Conservation (phyloP, 768 basidiomycete species). For the Pulveroboletus sp. region DNA sequence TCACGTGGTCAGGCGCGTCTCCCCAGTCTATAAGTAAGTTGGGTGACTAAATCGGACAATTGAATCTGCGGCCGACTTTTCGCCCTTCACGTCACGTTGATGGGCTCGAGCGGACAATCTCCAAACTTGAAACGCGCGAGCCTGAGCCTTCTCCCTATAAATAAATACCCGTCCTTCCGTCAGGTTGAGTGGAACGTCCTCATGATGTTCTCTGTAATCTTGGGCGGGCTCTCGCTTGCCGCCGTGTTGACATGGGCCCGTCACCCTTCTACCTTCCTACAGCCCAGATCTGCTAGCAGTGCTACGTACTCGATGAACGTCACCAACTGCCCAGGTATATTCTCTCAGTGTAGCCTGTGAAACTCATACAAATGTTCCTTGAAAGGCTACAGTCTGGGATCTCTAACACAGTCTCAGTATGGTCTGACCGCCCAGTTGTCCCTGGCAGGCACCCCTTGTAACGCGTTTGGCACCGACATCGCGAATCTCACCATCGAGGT, state of each 20-base stretch:
- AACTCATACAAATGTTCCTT: background rate
- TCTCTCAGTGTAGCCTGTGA: background rate
- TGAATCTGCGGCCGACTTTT: no score
- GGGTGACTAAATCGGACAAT: no score
- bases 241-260: slow-evolving; percentile 3
- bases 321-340: slow-evolving; percentile 31
- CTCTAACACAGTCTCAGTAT: slow-evolving; percentile 38
- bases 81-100: no score
- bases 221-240: slow-evolving; percentile 7
- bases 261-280: slow-evolving; percentile 5
- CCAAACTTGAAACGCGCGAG: background rate
- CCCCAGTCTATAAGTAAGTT: no score
- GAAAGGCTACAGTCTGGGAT: slow-evolving; percentile 53
- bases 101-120: background rate
- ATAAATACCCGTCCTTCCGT: background rate
- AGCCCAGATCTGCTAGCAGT: slow-evolving; percentile 4
- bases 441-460: slow-evolving; percentile 54
- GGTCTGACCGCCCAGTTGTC: slow-evolving; percentile 54
- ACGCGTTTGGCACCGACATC: slow-evolving; percentile 63
- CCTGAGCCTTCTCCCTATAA: slow-evolving; percentile 1
- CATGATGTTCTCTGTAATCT: slow-evolving; percentile 2
- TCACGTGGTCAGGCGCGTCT: no score
- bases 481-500: slow-evolving; percentile 58
- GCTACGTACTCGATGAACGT: slow-evolving; percentile 26
- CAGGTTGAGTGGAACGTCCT: background rate